A percentile compares a stretch with the other conserved stretches of the same genome.
Conservation (phyloP, 306 rosid species). For the Casuarina glauca region DNA sequence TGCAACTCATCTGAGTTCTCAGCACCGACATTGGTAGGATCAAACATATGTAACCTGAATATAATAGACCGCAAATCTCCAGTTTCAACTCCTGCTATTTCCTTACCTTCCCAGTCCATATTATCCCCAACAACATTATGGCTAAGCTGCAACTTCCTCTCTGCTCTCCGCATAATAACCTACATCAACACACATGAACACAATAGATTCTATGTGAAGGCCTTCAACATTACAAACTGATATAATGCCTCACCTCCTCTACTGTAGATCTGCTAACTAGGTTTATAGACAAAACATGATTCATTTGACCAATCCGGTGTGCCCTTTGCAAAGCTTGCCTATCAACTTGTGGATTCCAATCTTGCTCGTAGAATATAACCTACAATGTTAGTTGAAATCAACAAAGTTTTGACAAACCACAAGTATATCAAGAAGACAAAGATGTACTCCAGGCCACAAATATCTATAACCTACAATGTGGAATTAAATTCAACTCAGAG, state of each 20-base stretch:
- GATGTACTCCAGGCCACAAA: not conserved
- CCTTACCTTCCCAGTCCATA: constrained; percentile 49
- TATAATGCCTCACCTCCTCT: constrained; percentile 69
- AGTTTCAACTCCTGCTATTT: constrained; percentile 48
- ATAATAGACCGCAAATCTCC: constrained; percentile 78
- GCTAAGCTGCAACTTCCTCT: constrained; percentile 82
- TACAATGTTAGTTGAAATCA: constrained; percentile 23
- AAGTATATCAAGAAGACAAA: constrained; percentile 4
- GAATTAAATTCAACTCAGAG: no score
- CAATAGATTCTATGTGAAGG: constrained; percentile 16
- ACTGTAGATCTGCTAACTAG: constrained; percentile 69
- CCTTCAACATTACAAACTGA: constrained; percentile 14
- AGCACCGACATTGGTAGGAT: constrained; percentile 49
- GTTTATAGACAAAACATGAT: constrained; percentile 70
- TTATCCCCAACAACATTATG: constrained; percentile 72
- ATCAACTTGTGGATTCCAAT: constrained; percentile 99
- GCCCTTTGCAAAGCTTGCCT: constrained; percentile 95
- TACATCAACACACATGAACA: constrained; percentile 33
- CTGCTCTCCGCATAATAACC: constrained; percentile 93
- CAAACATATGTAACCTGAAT: constrained; percentile 68
- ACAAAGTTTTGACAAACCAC: not conserved
- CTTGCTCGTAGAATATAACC: constrained; percentile 98
- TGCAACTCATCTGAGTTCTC: constrained; percentile 40
- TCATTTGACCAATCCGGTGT: constrained; percentile 91
- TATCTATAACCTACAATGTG: no score